Evolutionary conservation across 1,284 basidiomycete species (phyloP).

Genomic region (Moesziomyces sp.): DNA sequence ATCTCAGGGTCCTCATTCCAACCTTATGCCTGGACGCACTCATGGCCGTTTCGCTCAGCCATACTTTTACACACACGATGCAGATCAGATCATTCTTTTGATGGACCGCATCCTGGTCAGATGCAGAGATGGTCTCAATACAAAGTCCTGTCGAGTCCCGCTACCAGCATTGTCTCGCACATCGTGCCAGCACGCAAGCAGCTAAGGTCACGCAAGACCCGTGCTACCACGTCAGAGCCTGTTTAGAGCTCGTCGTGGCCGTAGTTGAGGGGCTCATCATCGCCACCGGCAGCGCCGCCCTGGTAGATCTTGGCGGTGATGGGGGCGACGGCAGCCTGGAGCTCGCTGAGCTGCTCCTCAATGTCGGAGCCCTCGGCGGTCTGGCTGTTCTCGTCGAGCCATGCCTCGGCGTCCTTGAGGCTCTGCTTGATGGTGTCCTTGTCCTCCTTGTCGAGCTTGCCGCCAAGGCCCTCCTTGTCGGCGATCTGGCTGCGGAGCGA

Average conservation of each 20-base stretch:
- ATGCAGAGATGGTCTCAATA: background rate
- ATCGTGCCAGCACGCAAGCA: too few species aligned
- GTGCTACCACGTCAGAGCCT: too few species aligned
- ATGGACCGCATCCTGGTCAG: background rate
- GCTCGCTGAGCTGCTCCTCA: constrained; percentile 66
- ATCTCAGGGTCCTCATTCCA: too few species aligned
- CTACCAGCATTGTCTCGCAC: background rate
- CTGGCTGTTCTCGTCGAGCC: constrained; percentile 66
- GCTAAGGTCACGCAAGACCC: background rate
- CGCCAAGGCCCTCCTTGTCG: constrained; percentile 68
- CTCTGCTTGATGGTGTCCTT: constrained; percentile 66
- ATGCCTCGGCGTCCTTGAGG: constrained; percentile 66
- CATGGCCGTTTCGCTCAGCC: too few species aligned
- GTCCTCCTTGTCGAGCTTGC: constrained; percentile 67
- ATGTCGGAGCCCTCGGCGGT: constrained; percentile 65
- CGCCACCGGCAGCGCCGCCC: constrained; percentile 39
- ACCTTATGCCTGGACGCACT: background rate
- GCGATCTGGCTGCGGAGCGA: constrained; percentile 61
- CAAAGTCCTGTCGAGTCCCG: background rate
- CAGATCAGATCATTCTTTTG: background rate
- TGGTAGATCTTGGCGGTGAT: constrained; percentile 68
- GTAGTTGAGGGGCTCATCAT: constrained; percentile 65
- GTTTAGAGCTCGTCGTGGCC: constrained; percentile 66
- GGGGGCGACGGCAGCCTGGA: constrained; percentile 65
- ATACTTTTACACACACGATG: background rate